phyloP scores from a whole-genome alignment of 495 filamentous ascomycete genomes.

The Apiosordaria backusii region DNA sequence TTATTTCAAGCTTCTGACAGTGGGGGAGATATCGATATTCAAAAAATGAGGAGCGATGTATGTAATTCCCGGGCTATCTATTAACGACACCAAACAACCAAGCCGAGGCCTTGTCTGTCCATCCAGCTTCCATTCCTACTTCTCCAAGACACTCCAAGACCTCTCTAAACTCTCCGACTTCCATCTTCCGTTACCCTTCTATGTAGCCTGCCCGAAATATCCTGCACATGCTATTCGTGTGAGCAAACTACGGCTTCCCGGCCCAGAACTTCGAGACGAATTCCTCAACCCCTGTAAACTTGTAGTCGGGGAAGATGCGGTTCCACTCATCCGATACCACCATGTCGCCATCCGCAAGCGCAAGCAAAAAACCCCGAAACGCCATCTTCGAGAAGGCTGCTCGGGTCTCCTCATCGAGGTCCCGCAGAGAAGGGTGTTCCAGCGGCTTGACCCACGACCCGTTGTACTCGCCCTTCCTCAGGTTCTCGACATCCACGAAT shows the following conservation, averaged over 20 bases:
- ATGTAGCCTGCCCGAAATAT: no score
- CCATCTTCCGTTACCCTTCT: background rate
- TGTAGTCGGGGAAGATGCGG: conserved; percentile 48
- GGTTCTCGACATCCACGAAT: conserved; percentile 46
- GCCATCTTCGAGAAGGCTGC: conserved; percentile 25
- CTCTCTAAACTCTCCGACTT: background rate
- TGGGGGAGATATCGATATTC: background rate
- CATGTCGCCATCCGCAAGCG: conserved; percentile 37
- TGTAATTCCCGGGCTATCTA: background rate
- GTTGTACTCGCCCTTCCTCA: conserved; percentile 42
- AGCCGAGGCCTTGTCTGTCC: no score
- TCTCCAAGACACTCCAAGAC: background rate
- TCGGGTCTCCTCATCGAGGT: conserved; percentile 36
- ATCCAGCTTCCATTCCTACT: background rate
- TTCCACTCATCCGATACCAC: conserved; percentile 53
- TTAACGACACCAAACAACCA: no score
- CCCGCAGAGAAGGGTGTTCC: conserved; percentile 45
- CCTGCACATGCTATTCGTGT: background rate
- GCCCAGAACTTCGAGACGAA: conserved; percentile 49
- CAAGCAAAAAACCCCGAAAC: conserved; percentile 40
- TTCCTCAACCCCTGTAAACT: conserved; percentile 45
- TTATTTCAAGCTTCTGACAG: background rate
- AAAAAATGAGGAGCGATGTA: background rate
- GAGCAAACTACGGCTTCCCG: conserved; percentile 29
- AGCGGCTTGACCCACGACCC: conserved; percentile 42